Conservation (phyloP, 306 rosid species). For the Calophaca sinica region DNA sequence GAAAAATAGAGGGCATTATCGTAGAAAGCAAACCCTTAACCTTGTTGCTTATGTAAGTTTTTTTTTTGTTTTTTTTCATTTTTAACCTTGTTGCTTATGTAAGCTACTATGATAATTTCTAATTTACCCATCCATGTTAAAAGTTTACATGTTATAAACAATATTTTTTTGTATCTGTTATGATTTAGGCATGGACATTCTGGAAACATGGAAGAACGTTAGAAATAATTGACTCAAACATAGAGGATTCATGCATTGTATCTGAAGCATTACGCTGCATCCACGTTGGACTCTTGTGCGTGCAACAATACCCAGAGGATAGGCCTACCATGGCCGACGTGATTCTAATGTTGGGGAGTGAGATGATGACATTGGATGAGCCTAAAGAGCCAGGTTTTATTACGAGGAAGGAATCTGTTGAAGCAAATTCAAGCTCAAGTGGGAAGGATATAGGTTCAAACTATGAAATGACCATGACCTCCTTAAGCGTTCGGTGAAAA, state of each 20-base stretch:
- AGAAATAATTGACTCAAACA: slow-evolving; percentile 48
- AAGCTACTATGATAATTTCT: slow-evolving; percentile 34
- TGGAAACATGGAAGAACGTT: slow-evolving; percentile 55
- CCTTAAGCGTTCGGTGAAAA: slow-evolving; percentile 30
- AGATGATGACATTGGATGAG: slow-evolving; percentile 41
- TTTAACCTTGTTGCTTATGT: slow-evolving; percentile 46
- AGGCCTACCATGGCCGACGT: slow-evolving; percentile 52
- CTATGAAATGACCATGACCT: slow-evolving; percentile 34
- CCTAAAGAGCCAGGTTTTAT: slow-evolving; percentile 64
- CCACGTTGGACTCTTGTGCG: slow-evolving; percentile 61
- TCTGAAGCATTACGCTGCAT: slow-evolving; percentile 57
- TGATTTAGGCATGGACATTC: slow-evolving; percentile 58
- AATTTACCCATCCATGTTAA: neutral
- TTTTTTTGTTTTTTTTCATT: no score
- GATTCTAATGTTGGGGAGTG: slow-evolving; percentile 56
- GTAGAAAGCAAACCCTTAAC: slow-evolving; percentile 40
- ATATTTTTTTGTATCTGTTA: neutral
- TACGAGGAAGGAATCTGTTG: neutral
- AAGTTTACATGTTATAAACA: neutral
- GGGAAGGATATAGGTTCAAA: slow-evolving; percentile 44
- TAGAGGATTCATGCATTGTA: slow-evolving; percentile 37
- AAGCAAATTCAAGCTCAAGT: slow-evolving; percentile 19
- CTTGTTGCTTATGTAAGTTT: slow-evolving; percentile 59
- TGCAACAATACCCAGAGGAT: slow-evolving; percentile 60
- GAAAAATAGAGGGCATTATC: slow-evolving; percentile 55